Base-by-base conservation (phyloP, 2,329 filamentous ascomycete genomes). In the Clonostachys rosea region DNA sequence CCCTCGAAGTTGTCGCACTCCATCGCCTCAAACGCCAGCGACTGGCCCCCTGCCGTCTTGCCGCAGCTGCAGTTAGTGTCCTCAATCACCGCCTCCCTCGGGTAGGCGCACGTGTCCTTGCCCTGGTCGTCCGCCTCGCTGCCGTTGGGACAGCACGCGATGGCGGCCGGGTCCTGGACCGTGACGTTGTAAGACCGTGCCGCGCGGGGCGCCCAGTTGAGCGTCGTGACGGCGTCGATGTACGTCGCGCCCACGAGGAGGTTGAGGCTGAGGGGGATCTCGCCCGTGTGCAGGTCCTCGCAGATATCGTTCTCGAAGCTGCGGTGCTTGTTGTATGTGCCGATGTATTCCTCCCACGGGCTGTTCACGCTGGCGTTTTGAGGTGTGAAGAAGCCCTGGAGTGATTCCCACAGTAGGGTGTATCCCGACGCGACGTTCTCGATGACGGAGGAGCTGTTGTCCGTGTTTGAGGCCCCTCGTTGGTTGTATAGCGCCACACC, bases 41-140 rank as follows among this genome's bases (percentile, higher is more conserved):
- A 50, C 8, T 44, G 33, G 8, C 57, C 58, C 4, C 46, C 50
- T 3, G 51, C 55, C 9, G 56, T 65, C 33, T 46, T 58, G 1
- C 67, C 66, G 35, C 66, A 69, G 16, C 69, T 53, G 39, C 68
- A 69, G 8, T 56, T 56, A 6, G 63, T 62, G 8, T 53, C 52
- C 1, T 47, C 42, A 6, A 70, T 50, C 18, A 58, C 44, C 18
- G 67, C 64, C 16, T 56, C 54, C 34, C 45, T 40, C 0, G 63
- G 65, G 49, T 70, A 70, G 2, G 55, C 50, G 34, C 59, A 67
- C 3, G 49, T 52, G 3, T 49, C 54, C 3, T 46, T 52, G 5
- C 49, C 47, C 2, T 50, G 48, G 12, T 53, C 44, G 35, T 41
- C 51, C n/a, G 63, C 52, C n/a, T 59, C 39, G 34, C 49, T 49